Conservation (phyloP, 1,284 basidiomycete genomes). For the Cutaneotrichosporon daszewskae region DNA sequence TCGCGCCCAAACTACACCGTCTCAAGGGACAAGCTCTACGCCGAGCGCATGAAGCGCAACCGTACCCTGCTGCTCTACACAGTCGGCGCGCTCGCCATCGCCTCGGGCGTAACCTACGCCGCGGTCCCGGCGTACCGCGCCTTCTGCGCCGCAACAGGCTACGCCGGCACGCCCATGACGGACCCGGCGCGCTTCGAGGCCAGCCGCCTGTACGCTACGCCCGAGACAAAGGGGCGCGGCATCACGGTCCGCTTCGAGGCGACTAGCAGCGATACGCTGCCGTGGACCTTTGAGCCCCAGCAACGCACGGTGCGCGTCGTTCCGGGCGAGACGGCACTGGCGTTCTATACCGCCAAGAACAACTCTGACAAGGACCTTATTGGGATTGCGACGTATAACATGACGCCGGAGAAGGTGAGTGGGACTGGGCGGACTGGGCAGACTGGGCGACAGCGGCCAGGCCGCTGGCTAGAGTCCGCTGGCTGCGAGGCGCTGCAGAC, state of each 20-base stretch:
- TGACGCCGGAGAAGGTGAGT: conserved; percentile 52
- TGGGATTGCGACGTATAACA: conserved; percentile 98
- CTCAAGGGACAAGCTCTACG: conserved; percentile 18
- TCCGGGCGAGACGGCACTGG: conserved; percentile 92
- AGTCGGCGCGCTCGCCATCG: conserved; percentile 60
- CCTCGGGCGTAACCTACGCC: conserved; percentile 83
- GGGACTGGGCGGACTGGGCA: too few relatives aligned
- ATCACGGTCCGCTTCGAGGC: conserved; percentile 97
- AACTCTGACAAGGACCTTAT: conserved; percentile 80
- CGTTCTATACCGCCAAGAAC: conserved; percentile 95
- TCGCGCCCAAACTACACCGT: not conserved
- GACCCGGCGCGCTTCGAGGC: conserved; percentile 73
- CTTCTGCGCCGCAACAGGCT: conserved; percentile 97
- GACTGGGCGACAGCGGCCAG: not conserved
- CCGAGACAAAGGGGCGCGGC: conserved; percentile 56
- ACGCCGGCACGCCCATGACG: conserved; percentile 88
- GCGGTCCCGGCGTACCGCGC: conserved; percentile 95
- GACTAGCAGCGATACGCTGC: conserved; percentile 77
- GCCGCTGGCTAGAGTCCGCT: not conserved
- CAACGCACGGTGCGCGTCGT: conserved; percentile 86
- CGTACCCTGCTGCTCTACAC: conserved; percentile 37
- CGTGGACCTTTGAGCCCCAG: conserved; percentile 88
- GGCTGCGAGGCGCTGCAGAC: not conserved
- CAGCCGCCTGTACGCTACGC: conserved; percentile 70
- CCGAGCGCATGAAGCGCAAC: conserved; percentile 28